Conservation (phyloP, 176 grass and related monocot species). For the Otatea glauca region DNA sequence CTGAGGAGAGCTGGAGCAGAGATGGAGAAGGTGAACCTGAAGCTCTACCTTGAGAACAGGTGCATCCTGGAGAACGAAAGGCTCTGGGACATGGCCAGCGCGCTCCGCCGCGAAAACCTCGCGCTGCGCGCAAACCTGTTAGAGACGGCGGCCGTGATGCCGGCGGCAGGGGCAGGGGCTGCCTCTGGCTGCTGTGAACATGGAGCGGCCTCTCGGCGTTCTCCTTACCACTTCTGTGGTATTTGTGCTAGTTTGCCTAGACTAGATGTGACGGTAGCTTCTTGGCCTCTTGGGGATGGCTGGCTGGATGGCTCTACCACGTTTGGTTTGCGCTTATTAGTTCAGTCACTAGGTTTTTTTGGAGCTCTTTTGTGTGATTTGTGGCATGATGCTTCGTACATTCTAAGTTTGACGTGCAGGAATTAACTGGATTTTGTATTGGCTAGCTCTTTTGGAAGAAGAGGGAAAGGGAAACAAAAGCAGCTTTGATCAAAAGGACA, state of each 20-base stretch:
- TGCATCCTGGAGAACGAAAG: constrained; percentile 69
- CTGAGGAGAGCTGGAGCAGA: constrained; percentile 28
- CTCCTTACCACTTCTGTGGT: background rate
- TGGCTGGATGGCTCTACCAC: constrained; percentile 4
- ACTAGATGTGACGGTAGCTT: constrained; percentile 1
- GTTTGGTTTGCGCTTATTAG: constrained; percentile 23
- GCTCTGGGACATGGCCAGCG: constrained; percentile 53
- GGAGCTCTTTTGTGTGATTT: constrained; percentile 27
- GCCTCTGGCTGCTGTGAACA: constrained; percentile 29
- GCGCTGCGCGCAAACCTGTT: constrained; percentile 38
- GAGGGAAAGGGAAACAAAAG: constrained; percentile 14
- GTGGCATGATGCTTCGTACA: constrained; percentile 39
- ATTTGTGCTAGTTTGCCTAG: constrained; percentile 14
- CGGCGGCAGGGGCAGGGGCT: background rate
- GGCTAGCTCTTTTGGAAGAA: background rate
- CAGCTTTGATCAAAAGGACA: constrained; percentile 31
- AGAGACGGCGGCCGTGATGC: constrained; percentile 9
- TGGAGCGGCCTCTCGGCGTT: background rate
- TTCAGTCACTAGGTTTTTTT: constrained; percentile 30
- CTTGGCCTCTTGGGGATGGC: background rate
- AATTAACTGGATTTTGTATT: constrained; percentile 18
- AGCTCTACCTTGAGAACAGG: constrained; percentile 68
- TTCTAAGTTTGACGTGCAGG: constrained; percentile 10
- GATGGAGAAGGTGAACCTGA: constrained; percentile 64
- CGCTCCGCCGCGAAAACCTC: constrained; percentile 57